Evolutionary conservation across 306 rosid species (phyloP).

Genomic region (Begonia masoniana): DNA sequence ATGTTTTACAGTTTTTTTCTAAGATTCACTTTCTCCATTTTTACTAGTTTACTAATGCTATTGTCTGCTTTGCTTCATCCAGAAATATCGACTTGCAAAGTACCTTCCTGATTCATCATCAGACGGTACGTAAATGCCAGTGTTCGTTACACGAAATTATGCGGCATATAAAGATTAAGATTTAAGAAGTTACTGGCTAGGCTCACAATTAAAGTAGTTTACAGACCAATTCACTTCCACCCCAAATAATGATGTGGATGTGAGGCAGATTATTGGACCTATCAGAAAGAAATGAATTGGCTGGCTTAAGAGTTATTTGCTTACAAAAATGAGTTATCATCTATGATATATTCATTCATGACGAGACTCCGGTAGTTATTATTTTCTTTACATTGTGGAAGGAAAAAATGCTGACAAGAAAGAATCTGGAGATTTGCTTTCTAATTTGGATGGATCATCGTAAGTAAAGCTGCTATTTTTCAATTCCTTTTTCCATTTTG

Average conservation of each 20-base stretch:
- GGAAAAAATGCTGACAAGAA: constrained; percentile 88
- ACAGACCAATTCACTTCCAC: neutral
- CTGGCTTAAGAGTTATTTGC: too few species aligned
- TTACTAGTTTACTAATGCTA: constrained; percentile 13
- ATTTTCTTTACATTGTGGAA: constrained; percentile 28
- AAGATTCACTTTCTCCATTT: constrained; percentile 2
- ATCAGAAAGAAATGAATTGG: too few species aligned
- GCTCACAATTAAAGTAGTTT: neutral
- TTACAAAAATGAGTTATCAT: too few species aligned
- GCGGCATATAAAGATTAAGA: neutral
- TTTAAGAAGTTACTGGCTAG: neutral
- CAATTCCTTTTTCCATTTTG: constrained; percentile 6
- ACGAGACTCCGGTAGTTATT: too few species aligned
- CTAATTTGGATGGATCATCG: constrained; percentile 83
- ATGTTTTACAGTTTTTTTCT: neutral
- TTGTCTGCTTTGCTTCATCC: constrained; percentile 18
- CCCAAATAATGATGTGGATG: neutral
- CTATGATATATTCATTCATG: too few species aligned
- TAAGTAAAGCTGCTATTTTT: constrained; percentile 36
- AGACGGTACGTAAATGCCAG: constrained; percentile 61
- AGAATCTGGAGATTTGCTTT: constrained; percentile 67
- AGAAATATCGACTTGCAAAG: constrained; percentile 97
- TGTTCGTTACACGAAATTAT: neutral
- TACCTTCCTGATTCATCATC: constrained; percentile 75
- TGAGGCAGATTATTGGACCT: neutral